phyloP scores from a whole-genome alignment of 306 rosid species.

The Lotus japonicus region DNA sequence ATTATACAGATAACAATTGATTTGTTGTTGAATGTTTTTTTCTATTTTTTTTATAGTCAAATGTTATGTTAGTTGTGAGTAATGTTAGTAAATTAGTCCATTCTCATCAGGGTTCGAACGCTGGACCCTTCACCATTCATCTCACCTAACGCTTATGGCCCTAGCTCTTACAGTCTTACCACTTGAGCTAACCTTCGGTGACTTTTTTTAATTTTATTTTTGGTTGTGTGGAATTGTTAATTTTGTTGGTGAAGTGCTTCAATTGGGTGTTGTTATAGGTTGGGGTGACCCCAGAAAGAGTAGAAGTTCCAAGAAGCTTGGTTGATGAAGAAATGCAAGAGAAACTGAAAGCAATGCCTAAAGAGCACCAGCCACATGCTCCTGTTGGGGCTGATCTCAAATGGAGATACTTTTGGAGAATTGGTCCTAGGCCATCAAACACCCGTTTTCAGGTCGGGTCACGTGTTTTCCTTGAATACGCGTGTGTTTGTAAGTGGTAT shows the following conservation, averaged over 20 bases:
- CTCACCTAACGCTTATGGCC: no score
- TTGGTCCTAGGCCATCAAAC: constrained; percentile 74
- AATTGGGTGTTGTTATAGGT: constrained; percentile 43
- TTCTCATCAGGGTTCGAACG: no score
- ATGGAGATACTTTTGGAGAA: constrained; percentile 96
- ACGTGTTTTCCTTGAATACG: not conserved
- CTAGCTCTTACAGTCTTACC: no score
- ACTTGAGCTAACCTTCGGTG: no score
- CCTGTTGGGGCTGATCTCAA: constrained; percentile 84
- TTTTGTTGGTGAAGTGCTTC: not conserved
- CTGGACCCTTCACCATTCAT: no score
- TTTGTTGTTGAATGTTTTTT: not conserved
- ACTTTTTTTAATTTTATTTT: no score
- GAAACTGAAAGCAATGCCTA: constrained; percentile 63
- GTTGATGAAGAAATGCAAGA: constrained; percentile 86
- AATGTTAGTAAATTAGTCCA: no score
- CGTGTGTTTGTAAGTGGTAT: not conserved
- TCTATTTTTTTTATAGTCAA: no score
- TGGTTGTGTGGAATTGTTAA: not conserved
- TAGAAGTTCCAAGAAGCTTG: constrained; percentile 88
- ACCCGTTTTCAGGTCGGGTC: constrained; percentile 69
- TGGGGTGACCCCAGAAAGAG: constrained; percentile 91
- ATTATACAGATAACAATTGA: not conserved
- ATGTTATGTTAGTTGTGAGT: no score
- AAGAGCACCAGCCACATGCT: constrained; percentile 48